These are phyloP conservation scores for Geotrichum europaeum DNA, from an alignment of 1,139 yeast species.

Conservation along the genomic window DNA sequence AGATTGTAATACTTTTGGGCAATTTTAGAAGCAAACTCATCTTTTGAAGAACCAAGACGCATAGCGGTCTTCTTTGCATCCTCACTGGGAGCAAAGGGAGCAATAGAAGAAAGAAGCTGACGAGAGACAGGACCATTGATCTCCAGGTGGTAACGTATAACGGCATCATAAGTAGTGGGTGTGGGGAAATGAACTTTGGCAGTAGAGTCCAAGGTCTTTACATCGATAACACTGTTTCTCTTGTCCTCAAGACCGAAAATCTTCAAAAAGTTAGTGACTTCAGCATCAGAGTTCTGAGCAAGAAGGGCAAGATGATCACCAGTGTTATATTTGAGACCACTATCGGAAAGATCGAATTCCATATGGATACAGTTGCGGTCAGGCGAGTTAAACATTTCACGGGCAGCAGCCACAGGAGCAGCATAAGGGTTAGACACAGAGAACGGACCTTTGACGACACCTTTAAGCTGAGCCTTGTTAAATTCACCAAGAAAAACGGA, in stretches of 20 bases:
- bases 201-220: slow-evolving; percentile 72
- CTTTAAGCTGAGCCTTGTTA: slow-evolving; percentile 52
- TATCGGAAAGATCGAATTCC: slow-evolving; percentile 69
- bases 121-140: slow-evolving; percentile 92
- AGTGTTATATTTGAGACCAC: slow-evolving; percentile 78
- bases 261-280: slow-evolving; percentile 56
- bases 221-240: slow-evolving; percentile 52
- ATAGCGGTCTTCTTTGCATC: slow-evolving; percentile 48
- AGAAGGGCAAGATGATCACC: slow-evolving; percentile 96
- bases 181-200: slow-evolving; percentile 75
- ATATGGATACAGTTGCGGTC: slow-evolving; percentile 82
- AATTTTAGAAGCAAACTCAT: slow-evolving; percentile 57
- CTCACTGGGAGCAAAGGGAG: slow-evolving; percentile 73
- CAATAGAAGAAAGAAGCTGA: slow-evolving; percentile 70
- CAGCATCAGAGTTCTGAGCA: slow-evolving; percentile 83
- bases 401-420: slow-evolving; percentile 56
- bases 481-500: slow-evolving; percentile 82
- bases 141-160: slow-evolving; percentile 80
- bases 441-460: slow-evolving; percentile 65
- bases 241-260: slow-evolving; percentile 57
- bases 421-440: slow-evolving; percentile 78
- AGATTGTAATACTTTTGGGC: slow-evolving; percentile 58
- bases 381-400: slow-evolving; percentile 62
- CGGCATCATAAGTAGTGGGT: slow-evolving; percentile 86
- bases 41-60: slow-evolving; percentile 63